Base-by-base conservation (phyloP, 805 yeast genomes). In the Monosporozyma aquatica region DNA sequence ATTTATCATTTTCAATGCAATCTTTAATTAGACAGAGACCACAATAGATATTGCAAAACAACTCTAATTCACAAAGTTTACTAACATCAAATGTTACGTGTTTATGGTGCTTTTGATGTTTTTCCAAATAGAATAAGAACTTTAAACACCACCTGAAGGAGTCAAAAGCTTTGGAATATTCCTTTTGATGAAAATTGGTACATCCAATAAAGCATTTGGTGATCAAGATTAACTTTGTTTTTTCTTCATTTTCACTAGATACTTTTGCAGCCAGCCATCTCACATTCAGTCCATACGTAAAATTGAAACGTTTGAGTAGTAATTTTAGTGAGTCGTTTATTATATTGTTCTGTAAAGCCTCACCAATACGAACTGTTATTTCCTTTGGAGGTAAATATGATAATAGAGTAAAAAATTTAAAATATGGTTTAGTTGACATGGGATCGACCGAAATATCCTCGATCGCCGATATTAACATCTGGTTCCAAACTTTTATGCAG, bases 91-190 rank as follows among this genome's bases (percentile, higher is more conserved):
- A 15, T 18, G 18, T 32, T 9, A 9, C 11, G 6, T 24, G 18
- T 13, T 32, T 32, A 20, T 20, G 14, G 11, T 10, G 3, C 24
- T 32, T 32, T 10, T 18, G 7, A 13, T 32, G 13, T 22, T 22
- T 32, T n/a, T 47, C 41, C 7, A 47, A 25, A 32, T 45, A 46
- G 17, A 42, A 52, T 18, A 52, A 20, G 33, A 52, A 52, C 36
- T 52, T 55, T 18, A 55, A 34, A 24, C 49, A 48, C 54, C 56
- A 52, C 8, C 54, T 46, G 30, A 50, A 52, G 2, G 38, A 39
- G 18, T 38, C 43, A 36, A 55, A 49, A 2, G 50, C 51, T 14
- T 46, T 41, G 20, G 38, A 38, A 29, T 43, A 48, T 3, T 49
- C 43, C 4, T 43, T 29, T 38, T 51, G 48, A 30, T 47, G 43